Percentiles rank a stretch among this genome's conserved stretches.
phyloP scores from a whole-genome alignment of 768 basidiomycete genomes.

The Rhodosporidiobolus odoratus region DNA sequence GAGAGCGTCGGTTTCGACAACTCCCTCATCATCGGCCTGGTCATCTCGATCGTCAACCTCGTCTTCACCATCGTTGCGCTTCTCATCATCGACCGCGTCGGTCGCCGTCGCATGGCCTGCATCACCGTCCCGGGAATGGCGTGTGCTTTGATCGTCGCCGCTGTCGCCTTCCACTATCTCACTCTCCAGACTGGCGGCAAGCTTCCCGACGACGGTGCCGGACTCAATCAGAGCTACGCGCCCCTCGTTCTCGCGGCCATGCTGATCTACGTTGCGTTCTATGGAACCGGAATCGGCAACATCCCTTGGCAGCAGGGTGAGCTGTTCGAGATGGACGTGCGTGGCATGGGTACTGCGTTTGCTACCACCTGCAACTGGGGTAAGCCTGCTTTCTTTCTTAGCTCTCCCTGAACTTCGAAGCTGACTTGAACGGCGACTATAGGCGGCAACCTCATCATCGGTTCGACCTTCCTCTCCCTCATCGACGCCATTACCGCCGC shows the following conservation, averaged over 20 bases:
- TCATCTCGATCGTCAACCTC: conserved; percentile 48
- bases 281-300: conserved; percentile 52
- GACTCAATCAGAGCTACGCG: conserved; percentile 56
- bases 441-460: conserved; percentile 61
- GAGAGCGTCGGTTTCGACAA: conserved; percentile 74
- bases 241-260: conserved; percentile 65
- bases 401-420: not conserved
- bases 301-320: conserved; percentile 80
- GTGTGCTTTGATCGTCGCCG: conserved; percentile 56
- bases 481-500: conserved; percentile 53
- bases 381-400: conserved; percentile 19
- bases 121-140: conserved; percentile 69
- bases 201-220: conserved; percentile 59
- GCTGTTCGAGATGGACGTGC: conserved; percentile 65
- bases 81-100: conserved; percentile 61
- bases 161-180: conserved; percentile 48
- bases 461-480: conserved; percentile 71
- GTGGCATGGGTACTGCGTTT: conserved; percentile 70
- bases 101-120: conserved; percentile 65
- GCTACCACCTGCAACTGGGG: conserved; percentile 74
- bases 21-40: conserved; percentile 69
- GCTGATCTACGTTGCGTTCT: conserved; percentile 75
- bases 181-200: conserved; percentile 59
- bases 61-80: conserved; percentile 70
- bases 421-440: not conserved